These are phyloP conservation scores for Trametes coccinea DNA, from an alignment of 768 basidiomycete genomes.

Conservation along the genomic window DNA sequence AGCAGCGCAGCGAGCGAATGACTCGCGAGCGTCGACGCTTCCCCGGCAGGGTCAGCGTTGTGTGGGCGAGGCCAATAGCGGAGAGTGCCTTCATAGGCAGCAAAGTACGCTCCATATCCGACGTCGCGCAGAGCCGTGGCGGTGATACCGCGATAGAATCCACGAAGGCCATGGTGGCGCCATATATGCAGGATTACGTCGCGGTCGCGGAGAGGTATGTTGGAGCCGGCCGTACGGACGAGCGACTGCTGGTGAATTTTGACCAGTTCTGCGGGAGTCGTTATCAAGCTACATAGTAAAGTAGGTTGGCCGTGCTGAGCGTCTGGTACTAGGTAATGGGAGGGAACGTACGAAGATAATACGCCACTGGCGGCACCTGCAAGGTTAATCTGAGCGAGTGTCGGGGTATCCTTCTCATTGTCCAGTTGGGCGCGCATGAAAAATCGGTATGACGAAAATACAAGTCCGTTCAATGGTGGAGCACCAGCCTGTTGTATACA, in stretches of 20 bases:
- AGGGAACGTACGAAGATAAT: conserved; percentile 66
- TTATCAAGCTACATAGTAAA: conserved; percentile 53
- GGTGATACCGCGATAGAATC: conserved; percentile 75
- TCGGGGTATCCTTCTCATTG: conserved; percentile 49
- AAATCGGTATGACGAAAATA: conserved; percentile 84
- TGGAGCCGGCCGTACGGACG: conserved; percentile 17
- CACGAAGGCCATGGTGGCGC: conserved; percentile 54
- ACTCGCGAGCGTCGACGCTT: conserved; percentile 37
- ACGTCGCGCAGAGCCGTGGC: conserved; percentile 76
- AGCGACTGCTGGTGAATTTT: conserved; percentile 82
- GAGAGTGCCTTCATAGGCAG: conserved; percentile 63
- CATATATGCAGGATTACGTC: conserved; percentile 60
- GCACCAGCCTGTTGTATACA: conserved; percentile 46
- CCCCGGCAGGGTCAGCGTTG: conserved; percentile 37
- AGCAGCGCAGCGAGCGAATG: conserved; percentile 61
- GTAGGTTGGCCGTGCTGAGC: not conserved
- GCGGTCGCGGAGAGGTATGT: conserved; percentile 36
- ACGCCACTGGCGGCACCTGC: conserved; percentile 83
- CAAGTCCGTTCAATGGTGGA: conserved; percentile 73
- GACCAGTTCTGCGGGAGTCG: conserved; percentile 83
- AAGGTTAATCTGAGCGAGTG: conserved; percentile 68
- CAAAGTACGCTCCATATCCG: conserved; percentile 86
- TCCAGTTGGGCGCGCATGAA: conserved; percentile 69
- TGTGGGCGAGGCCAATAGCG: conserved; percentile 43
- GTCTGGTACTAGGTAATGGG: not conserved